Evolutionary conservation across 306 rosid genomes (phyloP).

Genomic region (Casuarina equisetifolia): DNA sequence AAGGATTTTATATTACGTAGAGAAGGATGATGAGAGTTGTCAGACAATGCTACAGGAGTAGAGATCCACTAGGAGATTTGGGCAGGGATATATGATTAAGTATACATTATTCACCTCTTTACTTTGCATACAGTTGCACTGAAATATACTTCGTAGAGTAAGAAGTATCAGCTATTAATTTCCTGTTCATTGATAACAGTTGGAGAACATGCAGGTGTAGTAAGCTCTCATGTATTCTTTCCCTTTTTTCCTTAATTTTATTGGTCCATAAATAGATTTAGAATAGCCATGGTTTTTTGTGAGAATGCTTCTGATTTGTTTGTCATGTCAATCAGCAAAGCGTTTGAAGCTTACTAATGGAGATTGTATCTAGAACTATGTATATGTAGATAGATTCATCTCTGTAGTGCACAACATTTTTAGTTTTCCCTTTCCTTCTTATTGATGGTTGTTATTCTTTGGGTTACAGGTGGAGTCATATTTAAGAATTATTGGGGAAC

Average conservation of each 20-base stretch:
- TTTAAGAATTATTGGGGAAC: conserved; percentile 78
- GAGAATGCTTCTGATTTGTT: neutral
- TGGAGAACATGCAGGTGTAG: neutral
- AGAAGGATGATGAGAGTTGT: no score
- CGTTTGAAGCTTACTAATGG: conserved; percentile 1
- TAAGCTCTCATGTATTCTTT: neutral
- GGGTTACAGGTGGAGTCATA: conserved; percentile 80
- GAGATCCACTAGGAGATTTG: no score
- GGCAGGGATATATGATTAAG: no score
- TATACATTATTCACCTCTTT: no score
- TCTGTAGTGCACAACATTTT: neutral
- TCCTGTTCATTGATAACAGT: neutral
- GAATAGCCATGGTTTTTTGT: neutral
- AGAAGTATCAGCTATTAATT: neutral
- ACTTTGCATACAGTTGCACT: no score
- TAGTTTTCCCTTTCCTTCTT: conserved; percentile 1
- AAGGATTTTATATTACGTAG: no score
- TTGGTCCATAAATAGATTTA: neutral
- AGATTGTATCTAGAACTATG: conserved; percentile 4
- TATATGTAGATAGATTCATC: conserved; percentile 2
- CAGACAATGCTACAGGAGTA: no score
- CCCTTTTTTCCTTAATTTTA: neutral
- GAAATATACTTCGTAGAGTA: no score
- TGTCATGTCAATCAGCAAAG: neutral
- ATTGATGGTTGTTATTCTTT: conserved; percentile 21